Base-by-base conservation (phyloP, 164 flowering plant species). In the Kalanchoe fedtschenkoi region DNA sequence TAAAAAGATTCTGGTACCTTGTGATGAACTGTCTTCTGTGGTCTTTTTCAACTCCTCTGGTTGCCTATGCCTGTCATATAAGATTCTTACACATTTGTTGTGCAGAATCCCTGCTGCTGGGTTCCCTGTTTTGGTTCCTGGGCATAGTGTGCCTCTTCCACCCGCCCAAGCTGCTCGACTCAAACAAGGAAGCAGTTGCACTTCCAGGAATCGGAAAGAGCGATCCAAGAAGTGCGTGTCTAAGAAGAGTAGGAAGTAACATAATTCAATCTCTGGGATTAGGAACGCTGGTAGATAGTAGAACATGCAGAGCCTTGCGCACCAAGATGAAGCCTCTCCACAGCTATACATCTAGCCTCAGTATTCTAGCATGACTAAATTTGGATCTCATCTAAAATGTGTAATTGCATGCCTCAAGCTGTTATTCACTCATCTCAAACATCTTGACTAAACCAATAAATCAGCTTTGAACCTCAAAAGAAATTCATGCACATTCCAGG, bases 91-190 rank as follows among this genome's bases (percentile, higher is more conserved):
- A 32, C 69, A 51, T 55, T 37, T 75, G 6, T 15, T 58, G 42
- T 69, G 68, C 96, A 92, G 98, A 93, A 93, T 80, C 91, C 97
- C 98, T 93, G 98, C 98, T 86, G 98, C 83, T 93, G 98, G 98
- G 91, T 93, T 93, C 97, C 98, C 98, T 93, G 98, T 85, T 93
- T 76, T 88, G 98, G 92, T 83, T 85, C 74, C 73, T 85, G 85
- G 86, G 83, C 80, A 76, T 78, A 83, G 74, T 78, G 65, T 77
- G 86, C 81, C 91, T 81, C 65, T 75, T 77, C 74, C 51, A 70
- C 37, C 80, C 73, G 64, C 83, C 83, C 68, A 44, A 19, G n/a
- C 73, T 66, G 64, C 72, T 66, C 65, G 76, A 16, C 55, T 56
- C 64, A 64, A 61, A 14, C 61, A 76, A 34, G 73, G 75, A 69